Evolutionary conservation across 352 stramenopile genomes (phyloP), one percentile per base, ranked within the genome.

Genomic region (Phytophthora pluvialis): DNA sequence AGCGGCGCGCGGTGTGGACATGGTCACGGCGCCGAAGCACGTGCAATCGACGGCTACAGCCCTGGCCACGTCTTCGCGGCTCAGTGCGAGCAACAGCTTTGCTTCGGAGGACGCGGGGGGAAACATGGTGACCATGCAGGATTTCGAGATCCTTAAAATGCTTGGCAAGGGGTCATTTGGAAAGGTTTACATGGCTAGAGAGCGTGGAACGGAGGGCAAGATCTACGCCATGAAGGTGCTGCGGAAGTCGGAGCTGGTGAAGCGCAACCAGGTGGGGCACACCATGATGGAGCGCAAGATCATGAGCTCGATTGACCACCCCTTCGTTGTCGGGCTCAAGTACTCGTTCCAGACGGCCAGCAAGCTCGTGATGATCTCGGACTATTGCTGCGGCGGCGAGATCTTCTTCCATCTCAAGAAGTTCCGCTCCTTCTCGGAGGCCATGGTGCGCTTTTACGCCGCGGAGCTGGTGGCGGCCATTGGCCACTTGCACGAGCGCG

Each of bases 81-180:
- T 67, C 15, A 77, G 66, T 57, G 48, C 44, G 42, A 70, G 67
- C 64, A 67, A 58, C 50, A 60, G 45, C 40, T 57, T 69, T 38
- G 49, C 35, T 1, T 57, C 56, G 42, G 66, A 78, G 29, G 70
- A 78, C 12, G 32, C 55, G 26, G 55, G 32, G 38, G 52, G 48
- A 42, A 65, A 74, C 18, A 56, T 83, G 15, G 78, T 95, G 36
- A 77, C 70, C 2, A 90, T 93, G 80, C 73, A 81, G 50, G 90
- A 96, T 64, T 99, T 99, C 77, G 95, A 99, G 64, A 97, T 99
- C 55, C 86, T 99, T 29, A 98, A 98, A 74, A 97, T 99, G 76
- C 96, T 99, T 67, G 97, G 97, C 38, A 99, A 99, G 67, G 96
- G 96, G 29, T 98, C 88, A 5, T 98, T 98, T 75, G 95, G 95